Base-by-base conservation (phyloP, 1,284 basidiomycete species). In the Somion occarium region DNA sequence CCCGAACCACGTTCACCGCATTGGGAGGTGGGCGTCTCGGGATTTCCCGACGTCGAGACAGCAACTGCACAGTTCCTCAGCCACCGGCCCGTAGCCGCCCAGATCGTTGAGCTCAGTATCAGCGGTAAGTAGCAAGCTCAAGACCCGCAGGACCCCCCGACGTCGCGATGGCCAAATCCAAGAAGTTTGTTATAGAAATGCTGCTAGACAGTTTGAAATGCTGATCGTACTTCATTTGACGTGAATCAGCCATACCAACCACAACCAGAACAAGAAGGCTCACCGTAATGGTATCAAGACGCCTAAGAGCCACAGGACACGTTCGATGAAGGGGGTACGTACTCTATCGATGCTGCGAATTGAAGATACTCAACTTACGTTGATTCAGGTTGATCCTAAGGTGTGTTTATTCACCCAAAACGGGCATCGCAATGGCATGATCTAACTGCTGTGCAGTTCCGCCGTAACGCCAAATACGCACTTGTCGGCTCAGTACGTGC, bases 241-340 rank as follows among this genome's bases (percentile, higher is more conserved):
- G 2, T 48, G 7, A 43, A 30, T 57, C 56, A 91, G 88, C 65
- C 86, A 90, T 70, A 88, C 86, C 66, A 91, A 90, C 74, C 93
- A 96, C 82, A 96, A 96, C 82, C 93, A 96, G 79, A 89, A 64
- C 79, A 80, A 81, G 72, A 94, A 93, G 82, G 93, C 96, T 65
- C 96, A 99, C 82, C 85, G 90, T 61, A 99, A 99, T 79, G 96
- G 93, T 69, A 95, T 96, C 78, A 92, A 88, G 76, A 83, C 78
- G 71, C 86, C 90, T 52, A 75, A 80, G 72, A 82, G 82, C 59
- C 79, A 84, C 72, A 75, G 86, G 68, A 86, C 91, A 67, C 82
- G 88, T 59, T 95, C 91, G 53, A 69, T 93, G 77, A 93, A 87
- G 77, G 95, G 95, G 82, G 96, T 93, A 79, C 60, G 88, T 86